A percentile compares a stretch with the other conserved stretches of the same genome.
These are phyloP conservation scores for Trichoderma koningii DNA, from an alignment of 2,329 filamentous ascomycete species.

Conservation along the genomic window DNA sequence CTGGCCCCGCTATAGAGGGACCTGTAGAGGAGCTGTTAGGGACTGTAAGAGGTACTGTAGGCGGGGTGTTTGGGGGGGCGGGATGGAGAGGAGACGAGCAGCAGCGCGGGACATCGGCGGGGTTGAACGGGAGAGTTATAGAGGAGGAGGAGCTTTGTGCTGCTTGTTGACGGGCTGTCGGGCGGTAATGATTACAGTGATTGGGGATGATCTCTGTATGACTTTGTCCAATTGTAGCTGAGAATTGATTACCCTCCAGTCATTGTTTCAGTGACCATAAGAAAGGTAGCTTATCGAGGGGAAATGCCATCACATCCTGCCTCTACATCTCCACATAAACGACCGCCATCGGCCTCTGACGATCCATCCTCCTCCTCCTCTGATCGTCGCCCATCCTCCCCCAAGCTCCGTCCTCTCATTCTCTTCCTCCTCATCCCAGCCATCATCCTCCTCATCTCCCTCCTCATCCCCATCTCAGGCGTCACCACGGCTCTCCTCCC, in stretches of 20 bases:
- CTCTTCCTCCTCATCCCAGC: constrained; percentile 28
- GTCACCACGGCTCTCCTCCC: constrained; percentile 13
- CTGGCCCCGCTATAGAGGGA: constrained; percentile 4
- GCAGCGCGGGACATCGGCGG: constrained; percentile 18
- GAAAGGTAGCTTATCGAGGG: no score
- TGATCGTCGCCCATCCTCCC: background rate
- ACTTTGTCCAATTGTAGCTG: background rate
- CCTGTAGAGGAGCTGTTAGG: background rate
- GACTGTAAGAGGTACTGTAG: background rate
- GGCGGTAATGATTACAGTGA: background rate
- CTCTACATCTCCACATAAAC: constrained; percentile 26
- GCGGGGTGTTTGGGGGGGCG: background rate
- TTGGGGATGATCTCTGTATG: background rate
- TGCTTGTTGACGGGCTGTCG: constrained; percentile 10
- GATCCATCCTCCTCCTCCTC: background rate
- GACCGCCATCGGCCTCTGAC: background rate
- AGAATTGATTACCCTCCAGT: background rate
- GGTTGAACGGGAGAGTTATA: background rate
- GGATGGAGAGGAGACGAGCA: background rate
- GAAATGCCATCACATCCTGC: background rate
- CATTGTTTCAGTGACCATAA: background rate
- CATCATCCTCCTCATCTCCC: constrained; percentile 36
- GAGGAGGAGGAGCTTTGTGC: background rate
- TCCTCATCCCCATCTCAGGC: constrained; percentile 31
- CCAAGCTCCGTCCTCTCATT: background rate